Conservation (phyloP, 768 basidiomycete species). For the Termitomyces sp. region DNA sequence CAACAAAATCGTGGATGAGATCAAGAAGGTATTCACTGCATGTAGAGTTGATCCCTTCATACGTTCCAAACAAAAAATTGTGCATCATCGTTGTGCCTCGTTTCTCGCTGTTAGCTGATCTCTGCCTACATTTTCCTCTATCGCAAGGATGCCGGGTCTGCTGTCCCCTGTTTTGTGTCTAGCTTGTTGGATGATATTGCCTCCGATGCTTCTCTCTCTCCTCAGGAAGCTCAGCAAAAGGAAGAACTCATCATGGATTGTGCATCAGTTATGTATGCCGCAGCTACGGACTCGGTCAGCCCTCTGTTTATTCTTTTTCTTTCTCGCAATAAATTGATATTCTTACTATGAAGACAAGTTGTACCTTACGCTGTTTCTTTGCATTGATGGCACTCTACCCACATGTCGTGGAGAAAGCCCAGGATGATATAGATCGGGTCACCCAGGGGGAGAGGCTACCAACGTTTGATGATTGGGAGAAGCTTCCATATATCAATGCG, state of each 20-base stretch:
- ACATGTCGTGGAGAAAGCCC: constrained; percentile 8
- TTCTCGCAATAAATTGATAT: not conserved
- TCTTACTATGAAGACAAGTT: constrained; percentile 2
- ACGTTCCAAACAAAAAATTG: constrained; percentile 8
- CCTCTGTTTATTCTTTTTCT: too few relatives aligned
- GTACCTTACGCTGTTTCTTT: not conserved
- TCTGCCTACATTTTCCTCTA: not conserved
- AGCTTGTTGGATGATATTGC: constrained; percentile 5
- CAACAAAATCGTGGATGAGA: not conserved
- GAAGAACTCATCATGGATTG: constrained; percentile 16
- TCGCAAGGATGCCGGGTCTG: not conserved
- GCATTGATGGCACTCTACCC: constrained; percentile 9
- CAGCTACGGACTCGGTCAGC: constrained; percentile 9
- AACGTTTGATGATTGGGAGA: constrained; percentile 15
- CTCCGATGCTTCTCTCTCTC: constrained; percentile 2
- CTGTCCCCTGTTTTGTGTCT: constrained; percentile 7
- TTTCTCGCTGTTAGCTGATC: not conserved
- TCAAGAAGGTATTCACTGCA: not conserved
- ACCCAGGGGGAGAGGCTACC: constrained; percentile 11
- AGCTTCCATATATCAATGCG: constrained; percentile 15
- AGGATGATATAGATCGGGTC: constrained; percentile 8
- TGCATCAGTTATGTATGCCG: constrained; percentile 11
- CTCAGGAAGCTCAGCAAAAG: constrained; percentile 4
- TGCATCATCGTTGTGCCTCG: not conserved
- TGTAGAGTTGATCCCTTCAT: not conserved